Percentiles rank a stretch among this genome's conserved stretches.
phyloP scores from a whole-genome alignment of 306 rosid species.

The Casuarina glauca region DNA sequence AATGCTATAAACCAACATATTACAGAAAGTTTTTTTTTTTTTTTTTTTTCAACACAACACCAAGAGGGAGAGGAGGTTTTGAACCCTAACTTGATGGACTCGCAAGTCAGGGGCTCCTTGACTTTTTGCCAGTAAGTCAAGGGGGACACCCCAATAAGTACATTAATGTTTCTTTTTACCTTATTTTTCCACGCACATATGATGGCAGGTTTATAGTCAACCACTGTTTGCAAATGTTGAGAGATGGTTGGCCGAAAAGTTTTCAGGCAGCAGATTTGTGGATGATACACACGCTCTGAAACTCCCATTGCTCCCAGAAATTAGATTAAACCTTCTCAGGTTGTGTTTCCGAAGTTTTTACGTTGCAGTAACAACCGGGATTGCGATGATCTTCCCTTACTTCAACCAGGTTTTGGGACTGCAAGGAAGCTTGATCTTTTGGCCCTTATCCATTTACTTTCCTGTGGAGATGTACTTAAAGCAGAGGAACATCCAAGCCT shows the following conservation, averaged over 20 bases:
- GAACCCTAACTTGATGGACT: too few species aligned
- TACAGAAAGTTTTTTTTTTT: too few species aligned
- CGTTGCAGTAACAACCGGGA: slow-evolving; percentile 47
- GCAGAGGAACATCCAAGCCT: slow-evolving; percentile 40
- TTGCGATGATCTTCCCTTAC: slow-evolving; percentile 67
- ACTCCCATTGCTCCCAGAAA: slow-evolving; percentile 42
- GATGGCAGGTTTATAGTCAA: slow-evolving; percentile 66
- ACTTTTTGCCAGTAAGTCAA: too few species aligned
- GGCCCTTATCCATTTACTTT: slow-evolving; percentile 63
- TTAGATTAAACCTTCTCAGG: slow-evolving; percentile 44
- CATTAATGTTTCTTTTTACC: not conserved
- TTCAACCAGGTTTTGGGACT: slow-evolving; percentile 74
- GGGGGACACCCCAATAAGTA: too few species aligned
- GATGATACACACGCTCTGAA: slow-evolving; percentile 35
- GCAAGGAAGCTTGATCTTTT: slow-evolving; percentile 56
- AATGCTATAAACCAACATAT: too few species aligned
- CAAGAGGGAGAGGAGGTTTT: too few species aligned
- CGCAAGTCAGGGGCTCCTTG: too few species aligned
- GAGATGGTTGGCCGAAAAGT: slow-evolving; percentile 43
- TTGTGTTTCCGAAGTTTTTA: slow-evolving; percentile 52
- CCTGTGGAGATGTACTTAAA: slow-evolving; percentile 74
- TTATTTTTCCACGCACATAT: not conserved
- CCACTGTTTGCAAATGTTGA: slow-evolving; percentile 63
- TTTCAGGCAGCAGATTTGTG: slow-evolving; percentile 44
- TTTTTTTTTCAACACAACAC: too few species aligned